These are phyloP conservation scores for Lasiosphaeriaceae sp. DNA, from an alignment of 495 filamentous ascomycete species.

Conservation along the genomic window DNA sequence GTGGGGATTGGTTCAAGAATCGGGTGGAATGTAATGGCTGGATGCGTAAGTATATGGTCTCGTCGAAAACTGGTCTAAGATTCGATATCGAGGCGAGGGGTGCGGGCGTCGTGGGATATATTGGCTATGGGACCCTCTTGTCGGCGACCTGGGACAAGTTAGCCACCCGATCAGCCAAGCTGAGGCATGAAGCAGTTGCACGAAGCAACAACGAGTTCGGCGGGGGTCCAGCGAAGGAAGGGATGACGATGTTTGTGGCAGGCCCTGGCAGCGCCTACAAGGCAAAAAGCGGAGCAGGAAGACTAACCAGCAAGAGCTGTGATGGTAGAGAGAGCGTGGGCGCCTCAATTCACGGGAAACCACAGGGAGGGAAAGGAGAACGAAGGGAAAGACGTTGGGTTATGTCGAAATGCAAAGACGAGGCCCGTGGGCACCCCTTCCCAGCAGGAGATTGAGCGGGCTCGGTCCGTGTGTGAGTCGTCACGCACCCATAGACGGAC, in stretches of 20 bases:
- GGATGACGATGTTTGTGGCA: constrained; percentile 13
- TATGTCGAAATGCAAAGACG: neutral
- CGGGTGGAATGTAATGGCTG: constrained; percentile 5
- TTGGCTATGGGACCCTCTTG: neutral
- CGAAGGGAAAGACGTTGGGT: neutral
- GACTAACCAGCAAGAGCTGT: constrained; percentile 10
- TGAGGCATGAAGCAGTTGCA: neutral
- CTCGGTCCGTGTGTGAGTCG: neutral
- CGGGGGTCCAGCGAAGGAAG: constrained; percentile 1
- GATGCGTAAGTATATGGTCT: constrained; percentile 22
- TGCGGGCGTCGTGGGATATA: neutral
- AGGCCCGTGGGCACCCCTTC: constrained; percentile 2
- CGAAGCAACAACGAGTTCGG: constrained; percentile 5
- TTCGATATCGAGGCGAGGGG: neutral
- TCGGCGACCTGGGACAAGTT: neutral
- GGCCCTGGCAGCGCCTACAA: neutral
- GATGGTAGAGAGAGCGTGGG: neutral
- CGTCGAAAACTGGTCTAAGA: neutral
- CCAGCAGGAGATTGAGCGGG: constrained; percentile 4
- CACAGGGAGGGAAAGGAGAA: neutral
- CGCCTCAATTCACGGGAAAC: neutral
- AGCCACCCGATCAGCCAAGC: neutral
- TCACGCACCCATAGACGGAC: too few species aligned
- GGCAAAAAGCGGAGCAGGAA: neutral
- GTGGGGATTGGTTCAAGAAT: neutral